Evolutionary conservation across 2,329 filamentous ascomycete species (phyloP), one percentile per base, ranked within the genome.

Genomic region (Pseudogymnoascus sp.): DNA sequence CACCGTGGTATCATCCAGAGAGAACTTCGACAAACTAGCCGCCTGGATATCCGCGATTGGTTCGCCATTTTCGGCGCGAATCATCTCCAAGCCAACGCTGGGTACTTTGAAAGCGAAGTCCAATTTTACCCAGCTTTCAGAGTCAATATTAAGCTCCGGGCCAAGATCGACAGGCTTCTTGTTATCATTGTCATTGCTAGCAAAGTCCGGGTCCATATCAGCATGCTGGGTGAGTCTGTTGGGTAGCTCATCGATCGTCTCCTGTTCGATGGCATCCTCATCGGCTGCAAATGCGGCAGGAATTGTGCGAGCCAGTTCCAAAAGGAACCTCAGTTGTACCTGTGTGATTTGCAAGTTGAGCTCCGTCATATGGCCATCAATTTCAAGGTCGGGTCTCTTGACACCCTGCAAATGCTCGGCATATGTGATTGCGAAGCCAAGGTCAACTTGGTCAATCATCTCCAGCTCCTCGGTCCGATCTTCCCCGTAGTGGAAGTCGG

Each of bases 401-500:
- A 83, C 79, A 12, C 88, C 89, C 33, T 83, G 74, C 67, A 85
- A 86, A 72, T 99, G 94, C 71, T 97, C 93, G 0, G 92, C 85
- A 74, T 97, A 93, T 2, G 89, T 95, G 66, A 99, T 87, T 64
- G 89, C 90, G 76, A 99, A 97, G 58, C 89, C 90, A 25, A 99
- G 79, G 72, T 99, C 94, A 10, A 99, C 92, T 68, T 97, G 92
- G 70, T 99, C 92, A 68, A 99, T 96, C 78, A 99, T 88, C 72
- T 99, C 91, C 6, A 99, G 79, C 72, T 96, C 92, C 73, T 99
- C 94, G 0, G 85, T 84, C 62, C 83, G 76, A 35, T 86, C 83
- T 2, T 86, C 80, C 0, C 84, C 74, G 69, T 95, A 97, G 72
- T 96, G 84, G 70, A 97, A 91, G 61, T 90, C 87, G 0, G 93